Base-by-base conservation (phyloP, 2,329 filamentous ascomycete species). In the Chaetothyriales sp. region DNA sequence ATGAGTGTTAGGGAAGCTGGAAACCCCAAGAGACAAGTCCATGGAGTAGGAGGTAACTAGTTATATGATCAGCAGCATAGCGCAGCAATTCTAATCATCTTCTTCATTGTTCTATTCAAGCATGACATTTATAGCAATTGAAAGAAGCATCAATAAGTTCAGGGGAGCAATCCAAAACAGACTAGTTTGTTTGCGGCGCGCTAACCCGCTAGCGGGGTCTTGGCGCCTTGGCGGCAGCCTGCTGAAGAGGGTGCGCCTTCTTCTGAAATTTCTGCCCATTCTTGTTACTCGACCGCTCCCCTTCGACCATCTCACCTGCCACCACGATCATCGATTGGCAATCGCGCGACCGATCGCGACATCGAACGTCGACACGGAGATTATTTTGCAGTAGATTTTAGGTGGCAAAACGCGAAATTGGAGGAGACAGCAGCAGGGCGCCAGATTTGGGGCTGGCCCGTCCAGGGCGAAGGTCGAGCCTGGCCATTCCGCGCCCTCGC, bases 401-500 rank as follows among this genome's bases (percentile, higher is more conserved):
- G 55, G 49, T 53, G 49, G 49, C 47, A 53, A 46, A 48, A 18
- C 46, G 20, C 39, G 53, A 42, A 50, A 50, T 52, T 57, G 56
- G 55, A 54, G 46, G 52, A 54, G 47, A 46, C 55, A 55, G 56
- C 56, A 58, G 54, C 55, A 53, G 49, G 51, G 50, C 45, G 44
- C 39, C 48, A 43, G 54, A 50, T 49, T 55, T 58, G 57, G 53
- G 56, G 57, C 53, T 51, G 57, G 57, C 57, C 56, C 57, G 43
- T 51, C 32, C 32, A 44, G 57, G 57, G 56, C 56, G 52, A 52
- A 52, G 56, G 56, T 58, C 57, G 52, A 51, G 51, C 44, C 51
- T 57, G 57, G 55, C 56, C 57, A 55, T 32, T 46, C 46, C 49
- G 55, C 32, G 10, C 32, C 32, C 15, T 15, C 10, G 32, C 32